phyloP scores from a whole-genome alignment of 192 early-diverging fungal genomes.

The Coemansia sp. region DNA sequence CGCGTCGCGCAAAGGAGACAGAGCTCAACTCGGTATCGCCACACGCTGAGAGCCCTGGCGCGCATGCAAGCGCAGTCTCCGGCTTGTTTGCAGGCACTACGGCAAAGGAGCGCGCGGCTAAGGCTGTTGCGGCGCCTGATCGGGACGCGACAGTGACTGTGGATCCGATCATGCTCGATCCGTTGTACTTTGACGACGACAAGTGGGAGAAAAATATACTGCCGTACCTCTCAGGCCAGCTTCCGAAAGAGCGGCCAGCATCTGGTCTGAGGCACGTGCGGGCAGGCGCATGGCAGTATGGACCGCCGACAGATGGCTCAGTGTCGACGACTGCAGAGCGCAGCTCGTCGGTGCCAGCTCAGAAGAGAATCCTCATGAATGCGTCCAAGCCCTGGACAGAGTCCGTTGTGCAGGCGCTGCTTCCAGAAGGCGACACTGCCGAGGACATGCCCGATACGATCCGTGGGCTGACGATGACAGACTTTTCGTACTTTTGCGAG shows the following conservation, averaged over 20 bases:
- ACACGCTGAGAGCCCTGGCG: conserved; percentile 29
- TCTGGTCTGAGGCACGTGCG: not conserved
- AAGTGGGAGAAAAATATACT: conserved; percentile 30
- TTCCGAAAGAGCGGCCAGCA: not conserved
- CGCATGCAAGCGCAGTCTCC: conserved; percentile 1
- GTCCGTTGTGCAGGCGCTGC: conserved; percentile 14
- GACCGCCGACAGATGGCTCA: not conserved
- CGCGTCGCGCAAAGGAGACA: conserved; percentile 18
- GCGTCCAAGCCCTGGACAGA: not conserved
- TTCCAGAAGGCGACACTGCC: conserved; percentile 16
- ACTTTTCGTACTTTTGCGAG: conserved; percentile 27
- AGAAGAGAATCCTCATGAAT: not conserved
- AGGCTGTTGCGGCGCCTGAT: conserved; percentile 4
- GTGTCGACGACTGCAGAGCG: not conserved
- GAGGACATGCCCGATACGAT: conserved; percentile 31
- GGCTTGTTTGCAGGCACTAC: not conserved
- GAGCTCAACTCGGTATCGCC: conserved; percentile 38
- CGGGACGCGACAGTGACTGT: conserved; percentile 10
- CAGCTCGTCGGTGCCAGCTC: not conserved
- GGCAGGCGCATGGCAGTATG: conserved; percentile 2
- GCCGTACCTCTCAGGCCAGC: conserved; percentile 19
- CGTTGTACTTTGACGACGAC: conserved; percentile 52
- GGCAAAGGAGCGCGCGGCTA: conserved; percentile 37
- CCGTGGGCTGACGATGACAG: conserved; percentile 15
- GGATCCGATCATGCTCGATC: conserved; percentile 50